These are phyloP conservation scores for Rhexocercosporidium sp. DNA, from an alignment of 2,329 filamentous ascomycete genomes.

Conservation along the genomic window DNA sequence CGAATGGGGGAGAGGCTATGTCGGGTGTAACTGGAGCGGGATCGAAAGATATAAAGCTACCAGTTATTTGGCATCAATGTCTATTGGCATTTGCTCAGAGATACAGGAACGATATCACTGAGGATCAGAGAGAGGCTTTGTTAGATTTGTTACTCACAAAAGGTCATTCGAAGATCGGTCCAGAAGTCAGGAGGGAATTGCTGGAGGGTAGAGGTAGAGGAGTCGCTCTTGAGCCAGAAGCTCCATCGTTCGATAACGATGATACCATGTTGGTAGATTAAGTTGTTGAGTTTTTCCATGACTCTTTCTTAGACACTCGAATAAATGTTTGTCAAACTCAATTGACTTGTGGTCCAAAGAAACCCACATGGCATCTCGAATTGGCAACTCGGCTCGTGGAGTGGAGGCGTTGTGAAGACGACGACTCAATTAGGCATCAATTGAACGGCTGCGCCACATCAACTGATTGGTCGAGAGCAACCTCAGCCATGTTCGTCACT, in stretches of 20 bases:
- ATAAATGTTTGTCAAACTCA: constrained; percentile 15
- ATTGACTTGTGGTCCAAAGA: neutral
- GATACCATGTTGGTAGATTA: constrained; percentile 84
- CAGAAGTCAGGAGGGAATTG: constrained; percentile 88
- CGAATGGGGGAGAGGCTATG: constrained; percentile 59
- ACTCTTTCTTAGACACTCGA: constrained; percentile 4
- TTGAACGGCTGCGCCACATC: constrained; percentile 21
- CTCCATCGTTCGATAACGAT: constrained; percentile 70
- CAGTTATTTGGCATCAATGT: constrained; percentile 96
- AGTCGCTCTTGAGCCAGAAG: constrained; percentile 66
- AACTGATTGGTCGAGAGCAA: neutral
- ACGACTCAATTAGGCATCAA: constrained; percentile 18
- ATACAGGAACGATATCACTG: constrained; percentile 94
- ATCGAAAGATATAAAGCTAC: constrained; percentile 69
- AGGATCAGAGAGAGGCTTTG: constrained; percentile 90
- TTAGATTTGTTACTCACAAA: constrained; percentile 84
- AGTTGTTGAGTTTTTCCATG: constrained; percentile 15
- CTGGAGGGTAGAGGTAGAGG: constrained; percentile 87
- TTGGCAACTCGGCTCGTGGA: constrained; percentile 2
- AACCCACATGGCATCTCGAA: neutral
- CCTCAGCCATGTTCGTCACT: constrained; percentile 21
- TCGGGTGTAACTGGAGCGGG: constrained; percentile 51
- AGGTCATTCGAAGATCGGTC: constrained; percentile 86
- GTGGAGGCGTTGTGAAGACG: constrained; percentile 5
- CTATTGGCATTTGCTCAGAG: constrained; percentile 90